Conservation (phyloP, 805 yeast genomes). For the Candida krabiensis region DNA sequence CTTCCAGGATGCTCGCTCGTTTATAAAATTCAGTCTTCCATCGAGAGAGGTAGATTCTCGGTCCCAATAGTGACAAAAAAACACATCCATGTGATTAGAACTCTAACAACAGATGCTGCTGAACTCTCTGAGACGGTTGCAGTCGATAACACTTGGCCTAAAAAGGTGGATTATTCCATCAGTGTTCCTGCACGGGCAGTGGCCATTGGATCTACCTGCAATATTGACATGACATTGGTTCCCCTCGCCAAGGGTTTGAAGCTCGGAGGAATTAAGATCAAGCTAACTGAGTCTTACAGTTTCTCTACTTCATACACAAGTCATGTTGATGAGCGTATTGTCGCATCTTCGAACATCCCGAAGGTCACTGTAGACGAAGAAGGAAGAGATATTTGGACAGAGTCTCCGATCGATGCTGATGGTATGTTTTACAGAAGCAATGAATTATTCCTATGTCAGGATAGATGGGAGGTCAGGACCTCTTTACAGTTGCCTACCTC, state of each 20-base stretch:
- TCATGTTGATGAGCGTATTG: slow-evolving; percentile 60
- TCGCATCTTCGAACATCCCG: slow-evolving; percentile 47
- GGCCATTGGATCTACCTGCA: slow-evolving; percentile 81
- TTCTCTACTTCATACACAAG: slow-evolving; percentile 60
- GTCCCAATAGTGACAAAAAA: slow-evolving; percentile 63
- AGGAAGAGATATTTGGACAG: slow-evolving; percentile 44
- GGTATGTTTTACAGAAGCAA: slow-evolving; percentile 36
- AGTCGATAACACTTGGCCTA: slow-evolving; percentile 94
- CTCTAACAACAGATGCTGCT: slow-evolving; percentile 81
- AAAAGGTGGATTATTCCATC: slow-evolving; percentile 85
- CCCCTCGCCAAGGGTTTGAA: slow-evolving; percentile 81
- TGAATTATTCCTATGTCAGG: slow-evolving; percentile 39
- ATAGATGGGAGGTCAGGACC: slow-evolving; percentile 73
- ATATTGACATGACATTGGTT: slow-evolving; percentile 66
- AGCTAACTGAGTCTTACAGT: slow-evolving; percentile 62
- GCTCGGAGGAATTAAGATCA: slow-evolving; percentile 70
- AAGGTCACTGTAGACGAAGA: slow-evolving; percentile 38
- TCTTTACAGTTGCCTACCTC: slow-evolving; percentile 67
- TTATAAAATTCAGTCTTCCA: slow-evolving; percentile 72
- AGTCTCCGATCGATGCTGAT: slow-evolving; percentile 35
- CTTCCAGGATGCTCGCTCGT: slow-evolving; percentile 73
- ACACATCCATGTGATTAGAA: slow-evolving; percentile 79
- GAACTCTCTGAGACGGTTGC: slow-evolving; percentile 91
- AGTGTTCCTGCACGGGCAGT: slow-evolving; percentile 85
- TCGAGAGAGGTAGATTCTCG: slow-evolving; percentile 81